Evolutionary conservation across 1,139 yeast genomes (phyloP).

Genomic region (Saccharomycopsis phalli): DNA sequence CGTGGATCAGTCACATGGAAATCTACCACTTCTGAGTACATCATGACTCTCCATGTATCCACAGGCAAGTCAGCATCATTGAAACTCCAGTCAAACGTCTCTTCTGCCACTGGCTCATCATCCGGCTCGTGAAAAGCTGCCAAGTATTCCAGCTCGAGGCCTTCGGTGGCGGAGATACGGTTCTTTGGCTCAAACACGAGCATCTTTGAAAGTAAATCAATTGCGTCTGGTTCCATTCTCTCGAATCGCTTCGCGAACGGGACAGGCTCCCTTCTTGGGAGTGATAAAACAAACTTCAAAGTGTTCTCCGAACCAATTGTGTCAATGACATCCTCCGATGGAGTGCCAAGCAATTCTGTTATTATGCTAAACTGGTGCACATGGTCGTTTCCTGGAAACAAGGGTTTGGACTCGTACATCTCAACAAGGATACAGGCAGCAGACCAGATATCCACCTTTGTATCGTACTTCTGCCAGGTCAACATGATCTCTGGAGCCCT

Average conservation of each 20-base stretch:
- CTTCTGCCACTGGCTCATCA: conserved; percentile 92
- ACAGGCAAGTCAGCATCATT: conserved; percentile 97
- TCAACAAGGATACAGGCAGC: conserved; percentile 99
- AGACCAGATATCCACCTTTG: conserved; percentile 98
- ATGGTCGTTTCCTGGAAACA: conserved; percentile 97
- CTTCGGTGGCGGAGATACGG: conserved; percentile 88
- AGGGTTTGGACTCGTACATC: conserved; percentile 98
- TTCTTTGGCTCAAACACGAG: conserved; percentile 89
- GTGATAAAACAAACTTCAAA: conserved; percentile 81
- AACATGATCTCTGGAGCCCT: conserved; percentile 99
- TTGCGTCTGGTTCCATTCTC: conserved; percentile 77
- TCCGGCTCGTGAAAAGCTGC: conserved; percentile 98
- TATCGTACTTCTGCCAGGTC: conserved; percentile 98
- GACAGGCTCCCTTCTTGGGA: conserved; percentile 87
- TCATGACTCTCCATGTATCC: conserved; percentile 98
- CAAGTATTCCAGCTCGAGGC: conserved; percentile 83
- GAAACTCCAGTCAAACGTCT: conserved; percentile 95
- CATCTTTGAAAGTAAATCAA: conserved; percentile 83
- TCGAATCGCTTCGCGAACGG: conserved; percentile 79
- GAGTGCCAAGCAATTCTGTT: conserved; percentile 92
- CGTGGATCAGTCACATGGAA: conserved; percentile 46
- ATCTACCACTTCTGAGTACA: conserved; percentile 94
- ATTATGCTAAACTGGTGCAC: conserved; percentile 96
- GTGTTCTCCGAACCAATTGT: conserved; percentile 96
- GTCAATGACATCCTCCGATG: conserved; percentile 92